These are phyloP conservation scores for Saitozyma podzolica DNA, from an alignment of 768 basidiomycete species.

Conservation along the genomic window DNA sequence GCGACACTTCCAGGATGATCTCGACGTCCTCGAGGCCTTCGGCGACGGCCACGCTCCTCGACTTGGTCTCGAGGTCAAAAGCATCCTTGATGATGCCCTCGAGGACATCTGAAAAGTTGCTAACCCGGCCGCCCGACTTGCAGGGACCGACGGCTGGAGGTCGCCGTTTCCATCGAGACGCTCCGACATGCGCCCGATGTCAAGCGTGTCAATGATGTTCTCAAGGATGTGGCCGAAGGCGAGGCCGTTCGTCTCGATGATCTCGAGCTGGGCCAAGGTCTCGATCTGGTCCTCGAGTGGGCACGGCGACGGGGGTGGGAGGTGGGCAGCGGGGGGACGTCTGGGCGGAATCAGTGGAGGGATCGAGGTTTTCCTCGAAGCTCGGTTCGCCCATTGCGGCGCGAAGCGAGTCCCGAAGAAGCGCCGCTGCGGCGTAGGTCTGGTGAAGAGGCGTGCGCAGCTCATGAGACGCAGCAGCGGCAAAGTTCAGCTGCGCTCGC, in stretches of 20 bases:
- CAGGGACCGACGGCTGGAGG: neutral
- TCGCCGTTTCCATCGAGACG: neutral
- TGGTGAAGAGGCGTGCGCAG: conserved; percentile 50
- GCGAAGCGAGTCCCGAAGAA: conserved; percentile 27
- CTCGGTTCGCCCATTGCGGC: conserved; percentile 5
- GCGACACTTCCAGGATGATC: conserved; percentile 45
- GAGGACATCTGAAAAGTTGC: conserved; percentile 26
- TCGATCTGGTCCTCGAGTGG: conserved; percentile 35
- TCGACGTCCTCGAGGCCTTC: conserved; percentile 41
- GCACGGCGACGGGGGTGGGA: neutral
- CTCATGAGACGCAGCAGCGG: conserved; percentile 47
- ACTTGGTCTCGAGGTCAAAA: conserved; percentile 29
- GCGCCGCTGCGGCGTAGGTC: conserved; percentile 36
- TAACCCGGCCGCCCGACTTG: neutral
- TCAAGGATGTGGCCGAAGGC: conserved; percentile 31
- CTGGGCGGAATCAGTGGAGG: too few species aligned
- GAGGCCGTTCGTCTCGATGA: conserved; percentile 41
- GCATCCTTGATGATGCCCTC: conserved; percentile 35
- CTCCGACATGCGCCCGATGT: conserved; percentile 29
- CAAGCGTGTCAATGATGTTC: conserved; percentile 47
- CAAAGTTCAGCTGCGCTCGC: conserved; percentile 43
- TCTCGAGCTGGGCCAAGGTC: conserved; percentile 34
- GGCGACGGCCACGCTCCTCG: conserved; percentile 26
- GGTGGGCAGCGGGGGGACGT: neutral
- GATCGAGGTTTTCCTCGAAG: too few species aligned